Conservation (phyloP, 441 rosid genomes). For the Croton laevigatus region DNA sequence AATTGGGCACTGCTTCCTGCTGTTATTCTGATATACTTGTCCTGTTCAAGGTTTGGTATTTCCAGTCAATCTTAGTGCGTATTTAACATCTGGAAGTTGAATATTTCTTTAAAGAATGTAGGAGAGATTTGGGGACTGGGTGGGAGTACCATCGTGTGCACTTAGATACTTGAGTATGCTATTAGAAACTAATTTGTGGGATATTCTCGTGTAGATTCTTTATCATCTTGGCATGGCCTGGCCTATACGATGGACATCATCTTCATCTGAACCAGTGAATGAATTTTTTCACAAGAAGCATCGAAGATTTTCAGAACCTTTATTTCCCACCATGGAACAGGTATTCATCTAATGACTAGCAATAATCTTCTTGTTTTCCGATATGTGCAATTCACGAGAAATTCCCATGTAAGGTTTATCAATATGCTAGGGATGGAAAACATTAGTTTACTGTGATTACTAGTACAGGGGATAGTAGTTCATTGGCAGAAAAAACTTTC, state of each 20-base stretch:
- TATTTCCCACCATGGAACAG: constrained; percentile 65
- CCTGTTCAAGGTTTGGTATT: neutral
- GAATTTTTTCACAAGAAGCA: constrained; percentile 39
- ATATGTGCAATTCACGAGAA: neutral
- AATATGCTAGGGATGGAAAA: neutral
- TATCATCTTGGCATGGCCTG: constrained; percentile 90
- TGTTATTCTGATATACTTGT: neutral
- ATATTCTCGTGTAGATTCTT: constrained; percentile 59
- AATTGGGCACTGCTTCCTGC: neutral
- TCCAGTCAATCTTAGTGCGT: neutral
- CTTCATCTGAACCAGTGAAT: constrained; percentile 35
- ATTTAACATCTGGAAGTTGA: neutral
- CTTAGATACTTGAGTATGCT: neutral
- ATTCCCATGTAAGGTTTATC: neutral
- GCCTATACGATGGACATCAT: constrained; percentile 75
- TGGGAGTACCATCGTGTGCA: neutral
- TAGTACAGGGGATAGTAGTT: no score
- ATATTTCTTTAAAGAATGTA: neutral
- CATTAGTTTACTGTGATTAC: no score
- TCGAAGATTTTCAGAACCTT: constrained; percentile 50
- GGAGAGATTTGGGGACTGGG: neutral
- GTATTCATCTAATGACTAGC: constrained; percentile 37
- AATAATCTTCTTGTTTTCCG: constrained; percentile 1
- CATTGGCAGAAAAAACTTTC: no score
- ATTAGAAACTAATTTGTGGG: neutral